A percentile compares a stretch with the other conserved stretches of the same genome.
These are phyloP conservation scores for Pterocarpus santalinus DNA, from an alignment of 306 rosid genomes.

Conservation along the genomic window DNA sequence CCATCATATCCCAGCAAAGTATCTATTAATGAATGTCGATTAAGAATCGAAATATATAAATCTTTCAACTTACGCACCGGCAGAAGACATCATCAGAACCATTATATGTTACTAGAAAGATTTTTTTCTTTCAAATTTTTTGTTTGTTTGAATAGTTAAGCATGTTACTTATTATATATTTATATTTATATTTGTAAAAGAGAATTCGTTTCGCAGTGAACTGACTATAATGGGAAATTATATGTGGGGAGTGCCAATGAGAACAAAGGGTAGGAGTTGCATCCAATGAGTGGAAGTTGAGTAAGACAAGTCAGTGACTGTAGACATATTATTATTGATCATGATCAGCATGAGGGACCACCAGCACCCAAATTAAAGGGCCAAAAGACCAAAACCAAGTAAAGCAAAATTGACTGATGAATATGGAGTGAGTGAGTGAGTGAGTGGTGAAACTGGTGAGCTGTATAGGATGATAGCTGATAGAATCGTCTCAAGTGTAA, in stretches of 20 bases:
- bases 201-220: constrained; percentile 12
- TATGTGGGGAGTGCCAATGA: constrained; percentile 24
- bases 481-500: too few species aligned
- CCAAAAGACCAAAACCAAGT: constrained; percentile 41
- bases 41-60: background rate
- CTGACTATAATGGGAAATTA: constrained; percentile 37
- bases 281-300: constrained; percentile 59
- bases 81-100: constrained; percentile 18
- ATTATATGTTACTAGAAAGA: background rate
- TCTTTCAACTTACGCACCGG: constrained; percentile 7
- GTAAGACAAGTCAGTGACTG: constrained; percentile 53
- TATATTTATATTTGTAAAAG: background rate
- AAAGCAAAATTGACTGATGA: constrained; percentile 51
- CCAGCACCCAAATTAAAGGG: constrained; percentile 44
- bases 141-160: background rate
- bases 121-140: too few species aligned
- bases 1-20: background rate
- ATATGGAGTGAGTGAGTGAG: constrained; percentile 2
- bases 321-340: constrained; percentile 46
- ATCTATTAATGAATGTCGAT: constrained; percentile 6
- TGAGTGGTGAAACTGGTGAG: constrained; percentile 32
- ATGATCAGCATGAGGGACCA: constrained; percentile 52
- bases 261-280: constrained; percentile 31
- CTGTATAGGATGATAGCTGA: background rate
- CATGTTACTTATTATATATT: background rate